Evolutionary conservation across 2,329 filamentous ascomycete genomes (phyloP), one percentile per base, ranked within the genome.

Genomic region (Didymella keratinophila): DNA sequence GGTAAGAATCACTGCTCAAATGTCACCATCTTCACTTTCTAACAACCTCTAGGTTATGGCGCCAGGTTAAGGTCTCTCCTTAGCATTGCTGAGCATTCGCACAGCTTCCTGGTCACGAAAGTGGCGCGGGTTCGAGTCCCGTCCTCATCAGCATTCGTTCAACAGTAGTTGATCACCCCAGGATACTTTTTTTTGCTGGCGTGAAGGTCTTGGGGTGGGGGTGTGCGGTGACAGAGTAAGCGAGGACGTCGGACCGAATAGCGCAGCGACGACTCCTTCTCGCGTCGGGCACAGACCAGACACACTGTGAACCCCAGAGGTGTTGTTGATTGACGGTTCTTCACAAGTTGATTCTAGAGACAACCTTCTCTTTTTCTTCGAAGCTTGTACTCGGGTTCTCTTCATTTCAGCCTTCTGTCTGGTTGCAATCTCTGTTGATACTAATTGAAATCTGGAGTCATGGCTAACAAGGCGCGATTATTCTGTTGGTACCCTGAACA

Each of bases 51-150:
- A 34, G 30, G 32, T 36, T 58, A 58, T 58, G 56, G 56, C 56
- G 56, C 56, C 56, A 58, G 56, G 56, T 58, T 58, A 58, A 58
- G 56, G 56, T 58, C 21, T 36, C 39, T 53, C 56, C 56, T 58
- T 58, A 58, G 56, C 56, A 53, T 45, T 58, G 56, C 56, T 58
- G 28, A 53, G 44, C 44, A 53, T 53, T 58, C 21, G 27, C 27
- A 28, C 27, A 58, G 56, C 56, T 58, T 58, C 56, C 56, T 58
- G 56, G 56, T 58, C 56, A 58, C 55, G 55, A 58, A 58, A 58
- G 55, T 58, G 55, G 55, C 55, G 55, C 55, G 55, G 37, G 55
- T 58, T 58, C 56, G 56, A 58, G 55, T 58, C 55, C 49, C 55
- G 55, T 58, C 55, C 49, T 58, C 55, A 58, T 52, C 55, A 53